A percentile compares a stretch with the other conserved stretches of the same genome.
Conservation (phyloP, 192 early-diverging fungal species). For the Backusella sp. region DNA sequence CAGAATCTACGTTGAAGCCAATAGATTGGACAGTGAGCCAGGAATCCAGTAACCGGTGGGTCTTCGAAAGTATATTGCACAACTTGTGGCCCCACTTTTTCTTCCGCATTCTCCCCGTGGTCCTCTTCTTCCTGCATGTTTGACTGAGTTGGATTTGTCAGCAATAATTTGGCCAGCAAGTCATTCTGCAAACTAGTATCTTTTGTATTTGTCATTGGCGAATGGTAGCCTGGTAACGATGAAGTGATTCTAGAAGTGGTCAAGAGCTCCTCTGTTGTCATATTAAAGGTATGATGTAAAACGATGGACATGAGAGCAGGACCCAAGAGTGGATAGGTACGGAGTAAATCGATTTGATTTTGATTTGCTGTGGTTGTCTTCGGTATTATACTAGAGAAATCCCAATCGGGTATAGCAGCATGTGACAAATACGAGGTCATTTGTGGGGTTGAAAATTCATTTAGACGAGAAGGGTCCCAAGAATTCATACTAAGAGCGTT, state of each 20-base stretch:
- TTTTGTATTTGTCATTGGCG: not conserved
- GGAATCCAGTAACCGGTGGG: not conserved
- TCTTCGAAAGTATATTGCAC: not conserved
- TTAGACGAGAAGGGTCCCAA: not conserved
- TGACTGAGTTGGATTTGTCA: not conserved
- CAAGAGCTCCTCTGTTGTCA: constrained; percentile 14
- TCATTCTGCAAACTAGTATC: not conserved
- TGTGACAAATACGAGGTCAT: constrained; percentile 16
- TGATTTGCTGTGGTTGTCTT: not conserved
- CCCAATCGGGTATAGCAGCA: constrained; percentile 19
- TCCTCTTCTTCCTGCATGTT: not conserved
- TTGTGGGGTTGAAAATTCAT: not conserved
- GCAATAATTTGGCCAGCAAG: constrained; percentile 2
- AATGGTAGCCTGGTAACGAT: not conserved
- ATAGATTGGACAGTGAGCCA: constrained; percentile 1
- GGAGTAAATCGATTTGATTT: not conserved
- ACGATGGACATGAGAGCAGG: constrained; percentile 32
- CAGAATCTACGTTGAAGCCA: constrained; percentile 16
- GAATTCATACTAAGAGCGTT: not conserved
- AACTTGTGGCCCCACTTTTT: not conserved
- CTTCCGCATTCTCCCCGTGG: not conserved
- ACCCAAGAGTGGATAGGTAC: constrained; percentile 18
- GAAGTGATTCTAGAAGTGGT: not conserved
- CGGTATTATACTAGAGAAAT: constrained; percentile 11
- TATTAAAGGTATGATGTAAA: constrained; percentile 11